Conservation (phyloP, 2,329 filamentous ascomycete genomes). For the Verticillium isaacii region DNA sequence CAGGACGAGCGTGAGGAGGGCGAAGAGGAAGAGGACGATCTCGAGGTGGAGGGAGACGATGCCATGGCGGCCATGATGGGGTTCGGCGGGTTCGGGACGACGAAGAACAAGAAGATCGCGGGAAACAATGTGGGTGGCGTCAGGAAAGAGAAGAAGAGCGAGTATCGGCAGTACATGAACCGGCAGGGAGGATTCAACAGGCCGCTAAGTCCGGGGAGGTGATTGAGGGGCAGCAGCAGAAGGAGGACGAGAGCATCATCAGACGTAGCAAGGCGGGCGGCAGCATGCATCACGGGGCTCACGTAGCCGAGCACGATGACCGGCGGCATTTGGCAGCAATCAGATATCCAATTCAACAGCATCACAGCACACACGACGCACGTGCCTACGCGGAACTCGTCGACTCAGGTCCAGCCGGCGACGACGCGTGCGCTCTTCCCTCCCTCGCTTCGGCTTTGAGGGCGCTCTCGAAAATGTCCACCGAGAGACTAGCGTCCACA, state of each 20-base stretch:
- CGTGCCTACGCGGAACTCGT: constrained; percentile 5
- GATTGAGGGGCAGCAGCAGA: neutral
- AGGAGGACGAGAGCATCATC: too few relatives aligned
- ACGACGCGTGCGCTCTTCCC: constrained; percentile 23
- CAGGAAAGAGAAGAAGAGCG: constrained; percentile 86
- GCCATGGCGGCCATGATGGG: constrained; percentile 86
- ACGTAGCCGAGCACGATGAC: neutral
- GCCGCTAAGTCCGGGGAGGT: constrained; percentile 58
- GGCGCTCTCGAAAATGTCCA: constrained; percentile 66
- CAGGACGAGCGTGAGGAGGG: constrained; percentile 18
- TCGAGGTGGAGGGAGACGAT: constrained; percentile 48
- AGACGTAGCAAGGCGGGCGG: too few relatives aligned
- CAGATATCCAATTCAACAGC: neutral
- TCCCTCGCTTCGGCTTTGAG: constrained; percentile 46
- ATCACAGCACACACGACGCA: neutral
- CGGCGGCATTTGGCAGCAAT: neutral
- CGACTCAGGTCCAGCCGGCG: constrained; percentile 13
- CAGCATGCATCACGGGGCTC: neutral
- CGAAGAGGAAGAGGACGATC: constrained; percentile 27
- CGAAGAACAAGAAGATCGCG: constrained; percentile 81
- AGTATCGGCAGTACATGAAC: constrained; percentile 98
- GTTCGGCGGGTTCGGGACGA: constrained; percentile 78
- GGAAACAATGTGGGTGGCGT: constrained; percentile 83
- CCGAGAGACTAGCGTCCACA: constrained; percentile 80
- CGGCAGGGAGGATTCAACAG: constrained; percentile 77